A percentile compares a stretch with the other conserved stretches of the same genome.
Evolutionary conservation across 2,329 filamentous ascomycete species (phyloP).

Genomic region (Fusarium dimerum): DNA sequence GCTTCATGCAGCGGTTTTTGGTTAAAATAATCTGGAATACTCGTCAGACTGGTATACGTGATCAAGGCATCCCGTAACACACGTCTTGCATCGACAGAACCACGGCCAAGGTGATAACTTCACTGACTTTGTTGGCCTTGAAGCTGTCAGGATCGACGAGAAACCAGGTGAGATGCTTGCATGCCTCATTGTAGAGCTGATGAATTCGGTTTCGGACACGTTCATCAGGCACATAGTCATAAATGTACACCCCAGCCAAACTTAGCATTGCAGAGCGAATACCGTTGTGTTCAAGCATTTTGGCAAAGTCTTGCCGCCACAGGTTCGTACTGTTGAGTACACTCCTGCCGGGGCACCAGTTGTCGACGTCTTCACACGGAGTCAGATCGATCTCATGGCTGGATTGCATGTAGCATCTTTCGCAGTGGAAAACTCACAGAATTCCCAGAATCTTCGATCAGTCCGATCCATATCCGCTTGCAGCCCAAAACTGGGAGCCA

Average conservation of each 20-base stretch:
- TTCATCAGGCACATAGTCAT: constrained; percentile 40
- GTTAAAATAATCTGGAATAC: constrained; percentile 36
- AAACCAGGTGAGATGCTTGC: constrained; percentile 32
- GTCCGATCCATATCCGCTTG: constrained; percentile 36
- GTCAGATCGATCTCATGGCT: constrained; percentile 1
- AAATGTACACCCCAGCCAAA: constrained; percentile 42
- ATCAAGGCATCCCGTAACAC: constrained; percentile 14
- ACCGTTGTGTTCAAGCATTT: constrained; percentile 38
- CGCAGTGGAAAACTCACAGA: constrained; percentile 32
- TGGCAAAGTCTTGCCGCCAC: constrained; percentile 42
- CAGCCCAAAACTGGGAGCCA: constrained; percentile 35
- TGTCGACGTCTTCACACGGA: constrained; percentile 33
- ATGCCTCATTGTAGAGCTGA: constrained; percentile 32
- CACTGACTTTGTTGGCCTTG: constrained; percentile 27
- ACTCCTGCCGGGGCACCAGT: constrained; percentile 44
- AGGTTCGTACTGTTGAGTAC: constrained; percentile 40
- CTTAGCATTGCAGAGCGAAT: constrained; percentile 42
- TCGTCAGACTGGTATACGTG: background rate
- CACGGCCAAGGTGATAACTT: constrained; percentile 39
- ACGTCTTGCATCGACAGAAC: constrained; percentile 44
- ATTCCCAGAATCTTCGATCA: constrained; percentile 36
- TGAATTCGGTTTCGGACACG: constrained; percentile 36
- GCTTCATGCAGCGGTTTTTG: constrained; percentile 37
- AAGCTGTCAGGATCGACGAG: constrained; percentile 26
- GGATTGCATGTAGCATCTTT: background rate